Evolutionary conservation across 2,329 filamentous ascomycete genomes (phyloP), one percentile per base, ranked within the genome.

Genomic region (Aureobasidium subglaciale): DNA sequence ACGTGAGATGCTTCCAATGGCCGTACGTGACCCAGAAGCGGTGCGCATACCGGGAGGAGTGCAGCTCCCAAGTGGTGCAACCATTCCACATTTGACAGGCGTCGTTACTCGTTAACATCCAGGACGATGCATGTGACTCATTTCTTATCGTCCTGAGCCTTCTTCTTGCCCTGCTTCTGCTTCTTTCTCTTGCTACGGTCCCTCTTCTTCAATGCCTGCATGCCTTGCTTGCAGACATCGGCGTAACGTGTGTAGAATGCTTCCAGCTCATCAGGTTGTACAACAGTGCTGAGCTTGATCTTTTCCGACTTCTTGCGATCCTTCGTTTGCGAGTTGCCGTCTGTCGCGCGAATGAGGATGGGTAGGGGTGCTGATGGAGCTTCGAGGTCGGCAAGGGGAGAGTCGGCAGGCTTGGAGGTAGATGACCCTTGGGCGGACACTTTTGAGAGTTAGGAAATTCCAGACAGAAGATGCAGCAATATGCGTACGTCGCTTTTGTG

Each of bases 121-220:
- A 22, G 7, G 15, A 24, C 8, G 18, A 40, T 27, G 34, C n/a
- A 11, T 7, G 3, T 18, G 5, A 15, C 35, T 52, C 48, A 52
- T 40, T 52, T 52, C 48, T 52, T 52, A 35, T 52, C 48, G 25
- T 52, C 48, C 16, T 38, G 35, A 10, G 48, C 35, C 50, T 55
- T 78, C 70, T 79, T 84, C 75, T 86, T 88, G 60, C 87, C 89
- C 69, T 87, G 87, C 63, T 87, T 84, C 68, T 87, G 88, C 75
- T 81, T 82, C 74, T 87, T 88, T 62, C 85, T 84, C 79, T 89
- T 92, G 71, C 87, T 95, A 67, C 90, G 82, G 73, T 97, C 92
- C 63, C 93, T 81, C 68, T 95, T 96, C 82, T 96, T 97, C 73
- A 99, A 69, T 7, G 86, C 85, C 46, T 81, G 79, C 90, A 97